A percentile compares a stretch with the other conserved stretches of the same genome.
Evolutionary conservation across 2,329 filamentous ascomycete genomes (phyloP).

Genomic region (Sporothrix brasiliensis): DNA sequence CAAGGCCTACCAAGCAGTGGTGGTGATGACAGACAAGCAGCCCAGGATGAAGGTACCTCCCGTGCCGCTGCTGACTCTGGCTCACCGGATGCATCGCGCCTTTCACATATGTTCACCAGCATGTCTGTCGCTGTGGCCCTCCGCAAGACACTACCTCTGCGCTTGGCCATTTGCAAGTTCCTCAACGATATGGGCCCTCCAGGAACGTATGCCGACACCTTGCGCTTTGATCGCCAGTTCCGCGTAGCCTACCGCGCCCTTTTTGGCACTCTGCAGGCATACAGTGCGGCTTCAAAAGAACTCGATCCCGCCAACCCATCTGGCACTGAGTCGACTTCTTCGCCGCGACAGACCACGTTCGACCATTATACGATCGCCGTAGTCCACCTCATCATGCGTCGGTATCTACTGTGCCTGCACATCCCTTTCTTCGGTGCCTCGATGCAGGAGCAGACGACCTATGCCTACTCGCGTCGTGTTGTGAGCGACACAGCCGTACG

Average conservation of each 20-base stretch:
- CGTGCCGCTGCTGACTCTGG: not conserved
- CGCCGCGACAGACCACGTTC: not conserved
- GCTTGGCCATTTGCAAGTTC: conserved; percentile 50
- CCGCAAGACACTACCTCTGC: conserved; percentile 48
- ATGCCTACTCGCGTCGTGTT: conserved; percentile 57
- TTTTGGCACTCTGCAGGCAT: conserved; percentile 40
- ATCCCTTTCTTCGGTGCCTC: conserved; percentile 50
- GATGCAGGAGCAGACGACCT: conserved; percentile 50
- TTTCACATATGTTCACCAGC: conserved; percentile 44
- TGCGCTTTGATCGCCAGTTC: conserved; percentile 51
- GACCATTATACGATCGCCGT: conserved; percentile 39
- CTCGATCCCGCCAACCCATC: not conserved
- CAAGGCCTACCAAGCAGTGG: not conserved
- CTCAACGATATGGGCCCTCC: conserved; percentile 52
- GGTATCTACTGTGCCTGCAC: conserved; percentile 57
- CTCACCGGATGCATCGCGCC: not conserved
- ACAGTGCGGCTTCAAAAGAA: conserved; percentile 31
- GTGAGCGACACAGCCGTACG: conserved; percentile 47
- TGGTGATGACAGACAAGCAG: not conserved
- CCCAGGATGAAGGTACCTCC: not conserved
- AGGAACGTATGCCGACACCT: conserved; percentile 52
- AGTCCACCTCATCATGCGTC: conserved; percentile 49
- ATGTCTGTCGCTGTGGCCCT: conserved; percentile 55
- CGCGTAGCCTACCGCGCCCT: conserved; percentile 46
- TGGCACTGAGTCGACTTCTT: not conserved